Conservation (phyloP, 768 basidiomycete species). For the Xerocomellus dryophilus region DNA sequence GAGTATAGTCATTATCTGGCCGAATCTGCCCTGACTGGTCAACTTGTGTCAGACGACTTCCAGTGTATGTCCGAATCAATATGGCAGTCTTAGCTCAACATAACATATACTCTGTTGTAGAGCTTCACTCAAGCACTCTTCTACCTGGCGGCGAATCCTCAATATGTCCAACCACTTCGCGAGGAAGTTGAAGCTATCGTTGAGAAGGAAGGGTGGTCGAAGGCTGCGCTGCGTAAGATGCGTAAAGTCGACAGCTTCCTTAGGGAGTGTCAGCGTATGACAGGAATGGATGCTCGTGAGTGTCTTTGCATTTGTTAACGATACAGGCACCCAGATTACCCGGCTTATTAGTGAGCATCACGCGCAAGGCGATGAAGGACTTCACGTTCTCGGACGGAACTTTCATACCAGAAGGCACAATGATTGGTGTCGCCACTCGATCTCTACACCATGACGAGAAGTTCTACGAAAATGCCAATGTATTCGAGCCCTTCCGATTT, state of each 20-base stretch:
- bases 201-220: slow-evolving; percentile 28
- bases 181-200: slow-evolving; percentile 36
- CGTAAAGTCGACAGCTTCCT: slow-evolving; percentile 41
- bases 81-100: too few relatives aligned
- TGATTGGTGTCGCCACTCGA: too few relatives aligned
- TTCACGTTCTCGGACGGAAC: slow-evolving; percentile 30
- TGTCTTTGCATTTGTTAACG: too few relatives aligned
- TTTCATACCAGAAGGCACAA: too few relatives aligned
- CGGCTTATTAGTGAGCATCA: slow-evolving; percentile 24
- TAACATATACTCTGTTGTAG: slow-evolving; percentile 6
- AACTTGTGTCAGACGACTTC: background rate
- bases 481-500: too few relatives aligned
- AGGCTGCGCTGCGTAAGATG: slow-evolving; percentile 27
- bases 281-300: slow-evolving; percentile 29
- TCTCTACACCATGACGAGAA: too few relatives aligned
- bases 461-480: too few relatives aligned
- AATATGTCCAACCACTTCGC: slow-evolving; percentile 34
- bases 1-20: background rate
- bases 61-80: background rate
- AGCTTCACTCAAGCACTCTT: slow-evolving; percentile 35
- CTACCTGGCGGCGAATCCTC: slow-evolving; percentile 35
- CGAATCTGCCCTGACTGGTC: too few relatives aligned
- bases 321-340: background rate
- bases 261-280: slow-evolving; percentile 34
- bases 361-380: slow-evolving; percentile 32